A percentile compares a stretch with the other conserved stretches of the same genome.
Evolutionary conservation across 2,329 filamentous ascomycete species (phyloP).

Genomic region (Zymoseptoria pseudotritici): DNA sequence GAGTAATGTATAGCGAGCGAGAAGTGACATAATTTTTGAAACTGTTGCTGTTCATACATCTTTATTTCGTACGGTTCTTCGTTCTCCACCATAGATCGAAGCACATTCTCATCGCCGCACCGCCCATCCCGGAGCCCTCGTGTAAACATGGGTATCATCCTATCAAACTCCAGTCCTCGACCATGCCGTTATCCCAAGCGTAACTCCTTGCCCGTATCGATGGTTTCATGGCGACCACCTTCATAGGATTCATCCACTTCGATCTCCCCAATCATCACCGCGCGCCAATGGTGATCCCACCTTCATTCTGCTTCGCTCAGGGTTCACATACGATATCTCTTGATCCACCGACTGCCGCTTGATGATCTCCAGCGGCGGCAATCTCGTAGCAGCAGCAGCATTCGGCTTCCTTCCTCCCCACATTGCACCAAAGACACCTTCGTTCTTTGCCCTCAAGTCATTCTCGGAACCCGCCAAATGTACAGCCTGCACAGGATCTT

Average conservation of each 20-base stretch:
- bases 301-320: not conserved
- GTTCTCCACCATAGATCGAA: not conserved
- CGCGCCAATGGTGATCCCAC: not conserved
- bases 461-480: not conserved
- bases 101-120: not conserved
- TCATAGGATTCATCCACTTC: not conserved
- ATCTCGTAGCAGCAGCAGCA: not conserved
- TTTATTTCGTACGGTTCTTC: not conserved
- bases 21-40: too few relatives aligned
- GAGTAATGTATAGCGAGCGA: not conserved
- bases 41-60: not conserved
- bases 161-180: not conserved
- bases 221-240: too few relatives aligned
- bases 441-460: not conserved
- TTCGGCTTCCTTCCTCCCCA: not conserved
- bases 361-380: conserved; percentile 14
- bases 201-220: not conserved
- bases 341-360: conserved; percentile 17
- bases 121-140: not conserved
- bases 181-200: not conserved
- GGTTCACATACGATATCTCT: conserved; percentile 8
- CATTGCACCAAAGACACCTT: not conserved
- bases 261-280: not conserved
- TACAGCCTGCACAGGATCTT: not conserved
- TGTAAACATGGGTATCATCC: not conserved